A percentile compares a stretch with the other conserved stretches of the same genome.
Evolutionary conservation across 2,329 filamentous ascomycete species (phyloP).

Genomic region (Arthrinium phaeospermum): DNA sequence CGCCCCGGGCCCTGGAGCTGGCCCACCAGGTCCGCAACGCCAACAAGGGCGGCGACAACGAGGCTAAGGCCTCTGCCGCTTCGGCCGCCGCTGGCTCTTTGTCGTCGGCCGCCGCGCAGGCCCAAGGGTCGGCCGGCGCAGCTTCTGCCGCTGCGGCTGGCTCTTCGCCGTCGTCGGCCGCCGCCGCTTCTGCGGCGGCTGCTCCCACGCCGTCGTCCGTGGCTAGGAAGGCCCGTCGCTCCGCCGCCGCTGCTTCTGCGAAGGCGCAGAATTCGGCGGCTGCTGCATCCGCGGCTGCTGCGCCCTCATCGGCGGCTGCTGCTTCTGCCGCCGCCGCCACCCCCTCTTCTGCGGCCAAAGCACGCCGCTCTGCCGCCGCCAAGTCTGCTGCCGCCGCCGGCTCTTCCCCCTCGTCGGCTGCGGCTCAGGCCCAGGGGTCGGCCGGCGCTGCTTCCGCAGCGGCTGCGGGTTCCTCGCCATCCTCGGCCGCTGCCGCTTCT

Average conservation of each 20-base stretch:
- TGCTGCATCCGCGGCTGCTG: not conserved
- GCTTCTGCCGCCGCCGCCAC: not conserved
- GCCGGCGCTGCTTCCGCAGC: no score
- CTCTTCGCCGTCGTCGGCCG: not conserved
- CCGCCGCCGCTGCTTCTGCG: not conserved
- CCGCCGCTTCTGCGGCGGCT: not conserved
- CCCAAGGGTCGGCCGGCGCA: not conserved
- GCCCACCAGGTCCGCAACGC: conserved; percentile 7
- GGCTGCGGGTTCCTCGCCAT: not conserved
- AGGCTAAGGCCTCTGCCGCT: not conserved
- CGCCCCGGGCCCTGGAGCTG: conserved; percentile 3
- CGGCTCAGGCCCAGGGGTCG: no score
- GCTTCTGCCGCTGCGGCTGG: not conserved
- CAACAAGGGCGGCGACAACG: not conserved
- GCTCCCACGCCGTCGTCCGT: not conserved
- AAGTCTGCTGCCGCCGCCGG: no score
- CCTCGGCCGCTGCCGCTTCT: not conserved
- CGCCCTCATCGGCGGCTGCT: no score
- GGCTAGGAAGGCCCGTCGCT: not conserved
- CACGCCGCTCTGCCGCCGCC: not conserved
- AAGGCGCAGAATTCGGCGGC: not conserved
- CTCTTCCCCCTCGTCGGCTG: not conserved
- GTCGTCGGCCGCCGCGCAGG: not conserved
- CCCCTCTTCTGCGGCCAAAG: not conserved
- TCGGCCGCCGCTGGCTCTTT: not conserved